Conservation (phyloP, 2,329 filamentous ascomycete species). For the Cladosporium velox region DNA sequence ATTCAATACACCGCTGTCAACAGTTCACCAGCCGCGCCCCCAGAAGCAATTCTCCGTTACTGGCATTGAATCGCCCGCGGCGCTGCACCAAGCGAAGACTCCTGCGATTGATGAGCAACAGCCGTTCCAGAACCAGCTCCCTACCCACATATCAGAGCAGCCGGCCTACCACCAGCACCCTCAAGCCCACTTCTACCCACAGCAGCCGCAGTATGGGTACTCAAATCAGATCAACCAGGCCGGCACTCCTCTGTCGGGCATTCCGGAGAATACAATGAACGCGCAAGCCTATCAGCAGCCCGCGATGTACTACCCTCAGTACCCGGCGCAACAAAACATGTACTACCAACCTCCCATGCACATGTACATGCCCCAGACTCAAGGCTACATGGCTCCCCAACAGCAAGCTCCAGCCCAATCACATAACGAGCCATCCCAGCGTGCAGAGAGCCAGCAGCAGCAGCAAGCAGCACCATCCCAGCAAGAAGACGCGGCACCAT, state of each 20-base stretch:
- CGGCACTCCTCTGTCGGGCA: conserved; percentile 84
- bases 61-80: conserved; percentile 82
- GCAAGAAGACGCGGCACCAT: conserved; percentile 38
- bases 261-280: conserved; percentile 88
- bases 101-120: conserved; percentile 63
- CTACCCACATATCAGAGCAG: conserved; percentile 64
- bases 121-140: conserved; percentile 94
- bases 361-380: conserved; percentile 34
- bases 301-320: conserved; percentile 61
- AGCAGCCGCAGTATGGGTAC: conserved; percentile 55
- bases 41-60: conserved; percentile 93
- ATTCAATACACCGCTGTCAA: conserved; percentile 63
- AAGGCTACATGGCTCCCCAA: conserved; percentile 35
- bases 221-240: conserved; percentile 68
- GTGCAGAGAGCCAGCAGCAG: conserved; percentile 33
- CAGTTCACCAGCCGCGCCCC: conserved; percentile 92
- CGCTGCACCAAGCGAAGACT: conserved; percentile 53
- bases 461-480: neutral
- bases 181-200: conserved; percentile 57
- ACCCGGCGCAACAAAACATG: conserved; percentile 60
- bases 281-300: conserved; percentile 82
- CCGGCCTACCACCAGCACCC: conserved; percentile 52
- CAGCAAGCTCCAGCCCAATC: conserved; percentile 29
- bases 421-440: conserved; percentile 20
- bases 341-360: conserved; percentile 62